These are phyloP conservation scores for Candida wancherniae DNA, from an alignment of 805 yeast species.

Conservation along the genomic window DNA sequence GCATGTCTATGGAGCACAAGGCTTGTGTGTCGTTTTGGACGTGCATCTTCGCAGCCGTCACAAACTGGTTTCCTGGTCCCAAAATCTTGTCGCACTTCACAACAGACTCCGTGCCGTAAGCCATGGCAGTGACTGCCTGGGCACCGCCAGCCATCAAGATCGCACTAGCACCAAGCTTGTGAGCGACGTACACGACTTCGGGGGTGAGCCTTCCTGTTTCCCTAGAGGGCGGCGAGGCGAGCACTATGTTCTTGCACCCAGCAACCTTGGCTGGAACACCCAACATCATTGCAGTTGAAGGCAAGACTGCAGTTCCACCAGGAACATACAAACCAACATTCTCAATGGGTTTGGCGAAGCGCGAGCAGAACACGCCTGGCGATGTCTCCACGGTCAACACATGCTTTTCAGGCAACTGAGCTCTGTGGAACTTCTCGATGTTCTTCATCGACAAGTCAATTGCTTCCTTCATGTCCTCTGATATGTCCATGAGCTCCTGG, in stretches of 20 bases:
- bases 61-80: constrained; percentile 99
- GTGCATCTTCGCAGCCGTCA: constrained; percentile 97
- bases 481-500: constrained; percentile 62
- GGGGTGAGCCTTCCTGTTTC: constrained; percentile 91
- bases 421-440: constrained; percentile 87
- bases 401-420: constrained; percentile 71
- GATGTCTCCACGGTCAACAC: constrained; percentile 82
- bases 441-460: constrained; percentile 86
- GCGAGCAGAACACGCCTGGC: constrained; percentile 90
- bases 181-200: constrained; percentile 96
- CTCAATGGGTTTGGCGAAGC: constrained; percentile 93
- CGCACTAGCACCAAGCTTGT: constrained; percentile 85
- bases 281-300: constrained; percentile 96
- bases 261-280: constrained; percentile 99
- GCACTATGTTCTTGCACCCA: constrained; percentile 83
- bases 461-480: constrained; percentile 73
- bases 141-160: constrained; percentile 98
- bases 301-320: constrained; percentile 97
- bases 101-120: constrained; percentile 91
- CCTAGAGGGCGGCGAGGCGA: constrained; percentile 92
- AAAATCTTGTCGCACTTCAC: constrained; percentile 94
- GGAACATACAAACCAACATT: constrained; percentile 95
- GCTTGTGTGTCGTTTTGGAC: constrained; percentile 95
- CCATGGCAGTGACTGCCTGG: constrained; percentile 98
- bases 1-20: constrained; percentile 96